Evolutionary conservation across 2,329 filamentous ascomycete species (phyloP), one percentile per base, ranked within the genome.

Genomic region (Talaromyces atroroseus): DNA sequence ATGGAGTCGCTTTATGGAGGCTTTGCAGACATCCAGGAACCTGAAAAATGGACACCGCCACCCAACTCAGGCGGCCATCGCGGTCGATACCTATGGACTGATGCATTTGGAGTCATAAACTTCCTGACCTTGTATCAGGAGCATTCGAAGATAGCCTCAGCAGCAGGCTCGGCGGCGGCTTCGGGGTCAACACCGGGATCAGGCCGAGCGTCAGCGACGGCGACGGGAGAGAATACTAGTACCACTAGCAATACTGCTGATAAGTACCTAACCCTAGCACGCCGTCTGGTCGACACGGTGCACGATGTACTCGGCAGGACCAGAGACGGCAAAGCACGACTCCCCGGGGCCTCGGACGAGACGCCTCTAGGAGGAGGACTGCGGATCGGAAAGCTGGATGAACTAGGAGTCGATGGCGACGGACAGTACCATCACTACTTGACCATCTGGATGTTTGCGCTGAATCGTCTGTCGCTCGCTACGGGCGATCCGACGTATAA

Each of bases 371-470:
- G 69, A 2, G 82, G 82, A 2, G 82, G 82, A 0, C 66, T 85
- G 38, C 74, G 82, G 0, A 84, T 84, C 58, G 82, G 82, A 24
- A 85, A 84, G 64, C 59, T 74, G 12, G 70, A 77, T 2, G 80
- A 71, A 12, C 54, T 59, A 0, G 81, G 81, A 0, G 64, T 70
- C 1, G 81, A 84, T 52, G 73, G 76, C 7, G 82, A 85, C 64
- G 82, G 82, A 2, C 82, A 85, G 64, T 84, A 85, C 58, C 80
- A 83, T 61, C 82, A 84, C 62, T 84, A 84, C 60, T 70, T 84
- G 20, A 84, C 81, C 0, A 63, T 84, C 5, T 85, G 82, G 82
- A 83, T 84, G 81, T 84, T 83, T 64, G 81, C 82, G 1, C 71
- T 85, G 4, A 83, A 82, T 62, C 72, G 82, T 1, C 69, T 83